Conservation (phyloP, 805 yeast genomes). For the Kuraishia floccosa region DNA sequence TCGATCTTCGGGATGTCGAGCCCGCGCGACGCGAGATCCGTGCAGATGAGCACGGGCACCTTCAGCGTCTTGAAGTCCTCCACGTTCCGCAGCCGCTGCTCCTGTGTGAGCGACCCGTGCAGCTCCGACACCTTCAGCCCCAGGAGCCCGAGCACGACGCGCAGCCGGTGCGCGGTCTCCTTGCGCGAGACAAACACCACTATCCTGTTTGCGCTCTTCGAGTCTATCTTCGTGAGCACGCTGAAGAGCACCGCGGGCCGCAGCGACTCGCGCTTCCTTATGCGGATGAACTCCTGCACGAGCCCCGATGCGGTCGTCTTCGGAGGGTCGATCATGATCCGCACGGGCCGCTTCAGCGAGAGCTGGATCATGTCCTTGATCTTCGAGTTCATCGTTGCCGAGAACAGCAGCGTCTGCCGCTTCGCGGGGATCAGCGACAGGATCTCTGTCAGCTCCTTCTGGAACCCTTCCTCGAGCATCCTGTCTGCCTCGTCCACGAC, state of each 20-base stretch:
- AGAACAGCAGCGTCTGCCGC: conserved; percentile 88
- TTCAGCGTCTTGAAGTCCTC: conserved; percentile 70
- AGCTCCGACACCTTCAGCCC: conserved; percentile 73
- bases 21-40: conserved; percentile 99
- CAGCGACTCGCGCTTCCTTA: conserved; percentile 76
- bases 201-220: conserved; percentile 52
- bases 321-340: conserved; percentile 95
- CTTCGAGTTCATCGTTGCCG: conserved; percentile 96
- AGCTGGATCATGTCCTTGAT: conserved; percentile 82
- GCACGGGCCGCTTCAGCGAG: conserved; percentile 81
- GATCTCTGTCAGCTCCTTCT: conserved; percentile 86
- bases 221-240: conserved; percentile 56
- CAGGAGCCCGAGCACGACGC: conserved; percentile 63
- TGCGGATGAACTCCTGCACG: conserved; percentile 88
- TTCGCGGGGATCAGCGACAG: conserved; percentile 77
- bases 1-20: conserved; percentile 97
- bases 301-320: conserved; percentile 88
- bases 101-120: conserved; percentile 81
- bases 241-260: conserved; percentile 78
- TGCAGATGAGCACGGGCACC: conserved; percentile 86
- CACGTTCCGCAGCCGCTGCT: conserved; percentile 82
- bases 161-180: conserved; percentile 78
- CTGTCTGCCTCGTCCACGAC: conserved; percentile 98
- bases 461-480: conserved; percentile 99
- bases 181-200: conserved; percentile 91